A percentile compares a stretch with the other conserved stretches of the same genome.
These are phyloP conservation scores for Terfezia claveryi DNA, from an alignment of 495 filamentous ascomycete species.

Conservation along the genomic window DNA sequence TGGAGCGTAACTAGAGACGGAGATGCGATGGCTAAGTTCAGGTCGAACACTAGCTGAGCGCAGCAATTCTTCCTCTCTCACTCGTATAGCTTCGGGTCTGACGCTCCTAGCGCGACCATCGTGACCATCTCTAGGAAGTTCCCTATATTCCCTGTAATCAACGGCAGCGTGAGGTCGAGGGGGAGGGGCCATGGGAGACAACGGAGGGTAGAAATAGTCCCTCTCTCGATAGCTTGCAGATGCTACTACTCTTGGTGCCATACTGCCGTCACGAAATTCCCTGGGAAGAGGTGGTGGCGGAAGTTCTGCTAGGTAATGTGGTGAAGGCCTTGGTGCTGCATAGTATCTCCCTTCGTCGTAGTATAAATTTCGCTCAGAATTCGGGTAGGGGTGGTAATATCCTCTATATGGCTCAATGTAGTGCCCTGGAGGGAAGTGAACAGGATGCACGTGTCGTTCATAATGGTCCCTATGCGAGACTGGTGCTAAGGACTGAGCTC, in stretches of 20 bases:
- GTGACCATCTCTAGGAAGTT: slow-evolving; percentile 25
- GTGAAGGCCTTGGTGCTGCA: slow-evolving; percentile 2
- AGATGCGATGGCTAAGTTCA: too few species aligned
- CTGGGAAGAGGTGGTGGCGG: slow-evolving; percentile 1
- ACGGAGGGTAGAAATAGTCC: slow-evolving; percentile 10
- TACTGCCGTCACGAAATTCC: slow-evolving; percentile 4
- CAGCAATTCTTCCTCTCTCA: too few species aligned
- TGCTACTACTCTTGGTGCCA: slow-evolving; percentile 10
- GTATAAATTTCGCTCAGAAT: slow-evolving; percentile 7
- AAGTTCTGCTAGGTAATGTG: slow-evolving; percentile 5
- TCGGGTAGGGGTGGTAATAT: slow-evolving; percentile 3
- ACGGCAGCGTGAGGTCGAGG: slow-evolving; percentile 2
- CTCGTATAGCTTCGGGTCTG: slow-evolving; percentile 8
- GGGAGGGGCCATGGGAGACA: slow-evolving; percentile 7
- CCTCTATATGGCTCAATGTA: slow-evolving; percentile 6
- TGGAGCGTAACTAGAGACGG: too few species aligned
- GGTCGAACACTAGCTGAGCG: too few species aligned
- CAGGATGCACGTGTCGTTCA: slow-evolving; percentile 4
- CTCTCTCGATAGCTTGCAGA: slow-evolving; percentile 12
- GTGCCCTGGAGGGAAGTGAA: slow-evolving; percentile 3
- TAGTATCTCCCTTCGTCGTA: slow-evolving; percentile 13
- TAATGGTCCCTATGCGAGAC: slow-evolving; percentile 8
- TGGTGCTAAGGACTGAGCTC: not conserved
- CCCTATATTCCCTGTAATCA: slow-evolving; percentile 21
- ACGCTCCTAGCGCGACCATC: slow-evolving; percentile 19